Percentiles rank a stretch among this genome's conserved stretches.
These are phyloP conservation scores for Pulveroboletus sp. DNA, from an alignment of 768 basidiomycete species.

Conservation along the genomic window DNA sequence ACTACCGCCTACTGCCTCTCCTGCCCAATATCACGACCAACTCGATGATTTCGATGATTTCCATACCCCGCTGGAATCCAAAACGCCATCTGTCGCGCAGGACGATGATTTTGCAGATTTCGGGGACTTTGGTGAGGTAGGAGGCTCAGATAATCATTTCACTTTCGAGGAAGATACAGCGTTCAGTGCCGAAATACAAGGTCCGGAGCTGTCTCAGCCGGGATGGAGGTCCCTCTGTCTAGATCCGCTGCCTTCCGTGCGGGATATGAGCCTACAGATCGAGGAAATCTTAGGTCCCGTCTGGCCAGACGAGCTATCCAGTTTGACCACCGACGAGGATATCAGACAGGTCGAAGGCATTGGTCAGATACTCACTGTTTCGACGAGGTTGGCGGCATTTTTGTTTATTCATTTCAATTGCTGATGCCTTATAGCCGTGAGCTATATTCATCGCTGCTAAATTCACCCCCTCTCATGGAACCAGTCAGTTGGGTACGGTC, in stretches of 20 bases:
- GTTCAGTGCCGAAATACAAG: constrained; percentile 11
- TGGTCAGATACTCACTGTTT: constrained; percentile 70
- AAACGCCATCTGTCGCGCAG: constrained; percentile 35
- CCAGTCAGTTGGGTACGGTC: constrained; percentile 96
- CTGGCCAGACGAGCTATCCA: constrained; percentile 55
- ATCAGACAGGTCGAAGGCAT: constrained; percentile 81
- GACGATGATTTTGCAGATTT: constrained; percentile 88
- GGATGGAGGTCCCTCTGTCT: constrained; percentile 64
- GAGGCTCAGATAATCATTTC: constrained; percentile 38
- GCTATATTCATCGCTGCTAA: constrained; percentile 68
- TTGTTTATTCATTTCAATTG: constrained; percentile 20
- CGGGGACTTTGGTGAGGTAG: constrained; percentile 79
- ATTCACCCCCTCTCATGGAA: constrained; percentile 70
- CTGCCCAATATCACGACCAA: constrained; percentile 30
- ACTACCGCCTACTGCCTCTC: constrained; percentile 24
- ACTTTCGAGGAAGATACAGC: constrained; percentile 32
- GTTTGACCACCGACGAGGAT: constrained; percentile 61
- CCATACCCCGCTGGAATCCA: constrained; percentile 47
- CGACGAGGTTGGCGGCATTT: constrained; percentile 57
- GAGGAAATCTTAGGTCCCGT: constrained; percentile 64
- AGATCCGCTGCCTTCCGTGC: constrained; percentile 59
- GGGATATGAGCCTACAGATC: constrained; percentile 59
- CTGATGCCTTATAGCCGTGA: constrained; percentile 56
- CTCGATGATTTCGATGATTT: constrained; percentile 55
- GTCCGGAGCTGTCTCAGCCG: constrained; percentile 40